Evolutionary conservation across 768 basidiomycete species (phyloP).

Genomic region (Kwoniella dejecticola): DNA sequence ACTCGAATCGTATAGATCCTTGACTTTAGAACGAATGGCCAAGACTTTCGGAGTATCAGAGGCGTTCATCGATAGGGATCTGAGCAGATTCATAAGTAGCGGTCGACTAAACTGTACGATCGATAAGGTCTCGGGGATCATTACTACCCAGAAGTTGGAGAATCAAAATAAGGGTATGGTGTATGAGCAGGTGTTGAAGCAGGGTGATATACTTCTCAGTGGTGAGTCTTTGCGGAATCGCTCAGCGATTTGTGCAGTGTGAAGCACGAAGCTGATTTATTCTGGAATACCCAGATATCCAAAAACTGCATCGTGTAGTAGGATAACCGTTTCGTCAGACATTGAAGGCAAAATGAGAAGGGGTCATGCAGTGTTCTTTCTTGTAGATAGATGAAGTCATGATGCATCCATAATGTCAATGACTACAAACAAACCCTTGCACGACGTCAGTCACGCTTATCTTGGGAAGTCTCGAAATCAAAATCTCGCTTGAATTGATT

Average conservation of each 20-base stretch:
- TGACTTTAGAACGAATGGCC: slow-evolving; percentile 83
- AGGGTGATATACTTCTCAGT: slow-evolving; percentile 85
- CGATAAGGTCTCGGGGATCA: slow-evolving; percentile 91
- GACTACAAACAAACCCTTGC: too few species aligned
- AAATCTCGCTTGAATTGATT: not conserved
- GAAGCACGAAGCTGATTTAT: slow-evolving; percentile 2
- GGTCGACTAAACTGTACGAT: slow-evolving; percentile 84
- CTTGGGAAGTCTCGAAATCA: too few species aligned
- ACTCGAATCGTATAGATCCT: slow-evolving; percentile 83
- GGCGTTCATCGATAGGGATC: slow-evolving; percentile 87
- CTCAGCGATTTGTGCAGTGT: too few species aligned
- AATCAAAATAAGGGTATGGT: slow-evolving; percentile 75
- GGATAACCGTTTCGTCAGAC: slow-evolving; percentile 16
- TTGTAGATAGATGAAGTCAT: too few species aligned
- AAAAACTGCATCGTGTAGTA: slow-evolving; percentile 32
- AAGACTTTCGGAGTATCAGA: slow-evolving; percentile 85
- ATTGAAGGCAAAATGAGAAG: not conserved
- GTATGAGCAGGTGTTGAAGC: slow-evolving; percentile 89
- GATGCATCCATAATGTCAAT: not conserved
- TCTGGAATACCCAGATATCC: slow-evolving; percentile 21
- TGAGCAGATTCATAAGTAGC: slow-evolving; percentile 86
- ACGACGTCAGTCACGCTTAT: too few species aligned
- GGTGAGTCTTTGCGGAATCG: too few species aligned
- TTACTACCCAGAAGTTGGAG: slow-evolving; percentile 74
- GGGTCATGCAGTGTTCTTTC: too few species aligned